Evolutionary conservation across 2,329 filamentous ascomycete genomes (phyloP), one percentile per base, ranked within the genome.

Genomic region (Fusarium multiceps): DNA sequence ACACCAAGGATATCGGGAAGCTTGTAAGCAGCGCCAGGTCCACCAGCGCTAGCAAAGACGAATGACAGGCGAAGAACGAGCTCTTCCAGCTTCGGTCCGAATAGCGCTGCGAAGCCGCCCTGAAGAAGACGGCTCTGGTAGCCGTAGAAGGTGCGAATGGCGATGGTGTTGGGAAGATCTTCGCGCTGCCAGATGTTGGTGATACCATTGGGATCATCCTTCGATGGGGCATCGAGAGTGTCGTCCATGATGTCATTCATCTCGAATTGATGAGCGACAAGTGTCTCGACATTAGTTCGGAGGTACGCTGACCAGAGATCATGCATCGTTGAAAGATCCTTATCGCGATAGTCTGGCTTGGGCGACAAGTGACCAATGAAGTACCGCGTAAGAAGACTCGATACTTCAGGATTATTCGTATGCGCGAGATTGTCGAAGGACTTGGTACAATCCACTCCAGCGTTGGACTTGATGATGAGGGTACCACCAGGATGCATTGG

Each of bases 371-470:
- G 82, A 0, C 85, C 85, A 11, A 87, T 82, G 55, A 86, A 86
- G 69, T 87, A 87, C 43, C 86, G 86, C 1, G 84, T 85, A 6
- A 87, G 73, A 3, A 87, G 79, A 71, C 83, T 86, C 7, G 81
- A 78, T 0, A 87, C 85, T 69, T 87, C 85, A 0, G 85, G 84
- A 53, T 87, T 87, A 67, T 84, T 86, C 3, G 84, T 86, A 68
- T 87, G 85, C 0, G 84, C 85, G 6, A 87, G 80, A 48, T 85
- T 82, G 67, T 87, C 85, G 48, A 87, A 87, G 0, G 84, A 84
- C 64, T 82, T 80, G 9, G 81, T 81, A 61, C 85, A 86, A 69
- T 87, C 85, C 1, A 85, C 82, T n/a, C 85, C 85, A 0, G 85
- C 85, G 58, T 86, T 87, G 4, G 83, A 86, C 63, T 84, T 84